These are phyloP conservation scores for Podospora bellae-mahoneyi DNA, from an alignment of 495 filamentous ascomycete species.

Conservation along the genomic window DNA sequence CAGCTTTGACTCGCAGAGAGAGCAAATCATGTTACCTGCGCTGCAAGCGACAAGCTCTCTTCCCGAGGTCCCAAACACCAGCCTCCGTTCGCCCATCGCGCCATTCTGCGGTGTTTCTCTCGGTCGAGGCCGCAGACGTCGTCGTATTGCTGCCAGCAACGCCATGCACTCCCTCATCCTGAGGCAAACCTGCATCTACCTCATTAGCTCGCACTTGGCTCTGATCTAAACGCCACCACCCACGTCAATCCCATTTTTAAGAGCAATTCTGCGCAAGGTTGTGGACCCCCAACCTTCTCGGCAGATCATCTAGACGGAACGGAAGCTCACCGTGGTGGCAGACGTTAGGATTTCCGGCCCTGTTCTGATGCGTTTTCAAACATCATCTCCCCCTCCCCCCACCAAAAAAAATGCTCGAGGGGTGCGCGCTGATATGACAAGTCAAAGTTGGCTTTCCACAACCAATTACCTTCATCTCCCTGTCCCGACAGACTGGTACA, in stretches of 20 bases:
- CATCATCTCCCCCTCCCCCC: too few relatives aligned
- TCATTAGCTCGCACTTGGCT: background rate
- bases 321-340: background rate
- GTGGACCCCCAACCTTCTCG: conserved; percentile 4
- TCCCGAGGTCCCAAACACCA: background rate
- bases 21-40: background rate
- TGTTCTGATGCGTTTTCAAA: background rate
- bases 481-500: background rate
- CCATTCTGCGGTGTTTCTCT: too few relatives aligned
- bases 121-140: too few relatives aligned
- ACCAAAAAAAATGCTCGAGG: background rate
- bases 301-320: background rate
- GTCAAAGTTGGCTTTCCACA: background rate
- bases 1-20: background rate
- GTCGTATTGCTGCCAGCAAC: too few relatives aligned
- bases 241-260: background rate
- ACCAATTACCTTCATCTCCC: background rate
- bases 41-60: background rate
- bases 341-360: background rate
- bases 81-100: background rate
- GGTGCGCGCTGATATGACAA: background rate
- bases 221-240: background rate
- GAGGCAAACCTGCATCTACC: background rate
- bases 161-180: background rate
- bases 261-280: background rate